Evolutionary conservation across 805 yeast genomes (phyloP), one percentile per base, ranked within the genome.

Genomic region (Scheffersomyces coipomensis): DNA sequence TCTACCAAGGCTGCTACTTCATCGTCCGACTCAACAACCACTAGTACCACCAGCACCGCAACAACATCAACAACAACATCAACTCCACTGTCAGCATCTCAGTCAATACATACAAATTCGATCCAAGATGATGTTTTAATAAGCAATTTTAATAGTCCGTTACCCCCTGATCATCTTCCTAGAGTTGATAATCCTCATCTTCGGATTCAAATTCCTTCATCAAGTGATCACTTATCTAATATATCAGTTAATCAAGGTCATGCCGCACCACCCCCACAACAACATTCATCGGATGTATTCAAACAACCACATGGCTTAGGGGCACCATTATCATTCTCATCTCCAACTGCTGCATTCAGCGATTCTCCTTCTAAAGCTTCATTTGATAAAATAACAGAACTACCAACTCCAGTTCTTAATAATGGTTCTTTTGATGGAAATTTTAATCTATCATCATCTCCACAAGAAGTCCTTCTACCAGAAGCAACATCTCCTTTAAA

Each of bases 321-420:
- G 4, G 30, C n/a, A 13, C 30, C 30, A 13, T 27, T 27, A 27
- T 27, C 7, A 5, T 27, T 27, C 15, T 27, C 30, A 6, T 15
- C 30, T 13, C 22, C 30, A 33, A 18, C 16, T 3, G 30, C 41
- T 12, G 8, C 6, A 8, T n/a, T n/a, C n/a, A n/a, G n/a, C n/a
- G 25, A 18, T 17, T 24, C 35, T 13, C 34, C 43, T n/a, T 22
- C 34, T 2, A 35, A 24, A 10, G 30, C 35, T 8, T 46, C 45
- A 13, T 62, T 59, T 45, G 67, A 64, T 30, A 53, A 55, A 10
- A 56, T 72, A 12, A 62, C 75, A 1, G 73, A 66, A 35, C 52
- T 74, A 15, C 79, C 79, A 2, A 71, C 78, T 0, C 79, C 79
- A 1, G 50, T 73, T 2, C 48, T 64, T 5, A 56, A 50, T 21